Evolutionary conservation across 208 protist genomes (phyloP).

Genomic region (Leishmania arabica): DNA sequence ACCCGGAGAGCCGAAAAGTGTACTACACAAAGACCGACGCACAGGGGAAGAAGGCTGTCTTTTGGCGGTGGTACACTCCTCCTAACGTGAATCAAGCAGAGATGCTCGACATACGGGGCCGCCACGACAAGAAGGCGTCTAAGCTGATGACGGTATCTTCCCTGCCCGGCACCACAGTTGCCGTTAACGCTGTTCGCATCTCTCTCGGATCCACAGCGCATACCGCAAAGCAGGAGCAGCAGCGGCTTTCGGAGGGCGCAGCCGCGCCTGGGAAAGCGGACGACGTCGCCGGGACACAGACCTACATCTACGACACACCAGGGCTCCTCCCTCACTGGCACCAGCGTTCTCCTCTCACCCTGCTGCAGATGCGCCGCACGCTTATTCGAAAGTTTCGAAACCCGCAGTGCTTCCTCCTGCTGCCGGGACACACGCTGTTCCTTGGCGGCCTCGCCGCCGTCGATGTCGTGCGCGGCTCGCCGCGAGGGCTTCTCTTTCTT

Average conservation of each 20-base stretch:
- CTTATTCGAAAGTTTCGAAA: constrained; percentile 88
- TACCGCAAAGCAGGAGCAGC: not conserved
- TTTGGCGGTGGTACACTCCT: constrained; percentile 91
- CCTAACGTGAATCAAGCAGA: constrained; percentile 89
- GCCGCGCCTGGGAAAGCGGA: constrained; percentile 1
- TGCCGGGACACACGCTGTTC: constrained; percentile 85
- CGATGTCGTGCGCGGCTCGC: constrained; percentile 81
- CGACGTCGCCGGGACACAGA: constrained; percentile 22
- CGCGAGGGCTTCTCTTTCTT: constrained; percentile 80
- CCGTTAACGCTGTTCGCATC: constrained; percentile 77
- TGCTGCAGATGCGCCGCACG: constrained; percentile 89
- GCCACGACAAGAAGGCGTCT: constrained; percentile 85
- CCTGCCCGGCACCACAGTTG: constrained; percentile 88
- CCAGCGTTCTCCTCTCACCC: constrained; percentile 72
- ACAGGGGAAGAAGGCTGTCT: constrained; percentile 69
- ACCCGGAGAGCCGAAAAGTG: constrained; percentile 87
- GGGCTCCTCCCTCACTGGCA: constrained; percentile 91
- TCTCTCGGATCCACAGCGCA: constrained; percentile 33
- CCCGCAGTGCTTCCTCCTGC: constrained; percentile 85
- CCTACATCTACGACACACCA: constrained; percentile 89
- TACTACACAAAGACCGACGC: constrained; percentile 80
- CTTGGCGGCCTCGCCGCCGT: constrained; percentile 84
- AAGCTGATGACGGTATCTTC: constrained; percentile 91
- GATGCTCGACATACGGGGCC: constrained; percentile 87
- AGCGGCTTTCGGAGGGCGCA: not conserved